Conservation (phyloP, 768 basidiomycete genomes). For the Pleurotus salmoneostramineus region DNA sequence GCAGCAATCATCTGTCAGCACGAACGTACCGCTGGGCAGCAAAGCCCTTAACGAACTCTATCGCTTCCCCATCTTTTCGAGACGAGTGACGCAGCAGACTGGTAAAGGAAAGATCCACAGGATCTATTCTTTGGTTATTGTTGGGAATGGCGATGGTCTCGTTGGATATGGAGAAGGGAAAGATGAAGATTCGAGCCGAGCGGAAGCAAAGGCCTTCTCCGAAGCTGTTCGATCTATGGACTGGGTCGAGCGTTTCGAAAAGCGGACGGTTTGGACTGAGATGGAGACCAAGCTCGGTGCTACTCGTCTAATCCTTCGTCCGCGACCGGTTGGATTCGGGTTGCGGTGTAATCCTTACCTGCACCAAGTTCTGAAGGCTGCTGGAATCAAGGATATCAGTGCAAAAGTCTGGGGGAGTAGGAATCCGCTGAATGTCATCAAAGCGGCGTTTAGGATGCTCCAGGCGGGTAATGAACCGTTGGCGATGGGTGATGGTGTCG, state of each 20-base stretch:
- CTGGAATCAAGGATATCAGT: slow-evolving; percentile 92
- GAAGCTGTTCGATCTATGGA: slow-evolving; percentile 88
- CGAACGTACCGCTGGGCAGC: slow-evolving; percentile 20
- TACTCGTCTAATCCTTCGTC: slow-evolving; percentile 76
- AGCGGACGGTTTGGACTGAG: slow-evolving; percentile 93
- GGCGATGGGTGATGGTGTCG: slow-evolving; percentile 79
- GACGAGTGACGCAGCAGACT: slow-evolving; percentile 82
- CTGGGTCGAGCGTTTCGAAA: slow-evolving; percentile 90
- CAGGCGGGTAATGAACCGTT: slow-evolving; percentile 81
- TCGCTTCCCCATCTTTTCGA: slow-evolving; percentile 39
- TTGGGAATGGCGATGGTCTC: slow-evolving; percentile 81
- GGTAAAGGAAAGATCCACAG: slow-evolving; percentile 87
- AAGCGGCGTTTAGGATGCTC: slow-evolving; percentile 77
- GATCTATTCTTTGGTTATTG: slow-evolving; percentile 59
- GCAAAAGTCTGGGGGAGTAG: slow-evolving; percentile 95
- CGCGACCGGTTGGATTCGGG: slow-evolving; percentile 87
- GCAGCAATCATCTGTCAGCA: slow-evolving; percentile 15
- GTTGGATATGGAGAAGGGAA: slow-evolving; percentile 85
- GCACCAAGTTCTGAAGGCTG: slow-evolving; percentile 87
- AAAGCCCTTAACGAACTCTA: slow-evolving; percentile 18
- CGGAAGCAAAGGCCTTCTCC: slow-evolving; percentile 52
- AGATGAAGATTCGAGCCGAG: slow-evolving; percentile 50
- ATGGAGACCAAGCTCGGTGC: slow-evolving; percentile 82
- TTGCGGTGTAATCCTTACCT: slow-evolving; percentile 85
- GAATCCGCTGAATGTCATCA: slow-evolving; percentile 84